These are phyloP conservation scores for Pyrrhoderma lamaoense DNA, from an alignment of 1,284 basidiomycete species.

Conservation along the genomic window DNA sequence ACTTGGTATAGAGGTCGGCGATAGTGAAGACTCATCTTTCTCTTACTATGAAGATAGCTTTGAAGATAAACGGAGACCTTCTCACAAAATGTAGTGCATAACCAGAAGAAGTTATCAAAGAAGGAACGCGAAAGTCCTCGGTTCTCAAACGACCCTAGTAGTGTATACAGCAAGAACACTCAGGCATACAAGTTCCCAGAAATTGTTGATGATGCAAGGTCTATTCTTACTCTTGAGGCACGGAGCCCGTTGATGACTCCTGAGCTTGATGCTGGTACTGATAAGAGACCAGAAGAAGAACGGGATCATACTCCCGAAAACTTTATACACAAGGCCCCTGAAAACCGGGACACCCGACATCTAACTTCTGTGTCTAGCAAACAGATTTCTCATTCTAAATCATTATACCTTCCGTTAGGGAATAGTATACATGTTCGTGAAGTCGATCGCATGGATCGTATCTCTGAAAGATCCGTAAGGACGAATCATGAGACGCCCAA, in stretches of 20 bases:
- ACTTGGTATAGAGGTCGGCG: constrained; percentile 17
- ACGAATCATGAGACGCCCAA: not conserved
- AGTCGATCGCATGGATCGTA: constrained; percentile 13
- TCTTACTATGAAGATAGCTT: constrained; percentile 12
- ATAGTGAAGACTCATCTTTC: constrained; percentile 11
- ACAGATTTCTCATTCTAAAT: not conserved
- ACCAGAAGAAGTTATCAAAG: too few species aligned
- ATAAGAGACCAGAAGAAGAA: too few species aligned
- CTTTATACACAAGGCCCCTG: too few species aligned
- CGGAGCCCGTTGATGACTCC: too few species aligned
- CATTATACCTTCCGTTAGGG: not conserved
- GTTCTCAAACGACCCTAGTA: too few species aligned
- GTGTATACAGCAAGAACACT: too few species aligned
- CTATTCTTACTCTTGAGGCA: constrained; percentile 4
- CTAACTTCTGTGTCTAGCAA: too few species aligned
- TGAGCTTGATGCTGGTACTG: not conserved
- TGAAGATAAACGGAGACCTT: constrained; percentile 1
- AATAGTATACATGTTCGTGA: not conserved
- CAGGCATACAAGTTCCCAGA: constrained; percentile 2
- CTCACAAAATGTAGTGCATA: too few species aligned
- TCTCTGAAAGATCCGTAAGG: constrained; percentile 13
- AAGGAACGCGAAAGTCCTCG: too few species aligned
- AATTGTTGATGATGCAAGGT: not conserved
- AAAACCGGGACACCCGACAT: too few species aligned
- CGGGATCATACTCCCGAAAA: too few species aligned